phyloP scores from a whole-genome alignment of 2,329 filamentous ascomycete genomes.

The Didymella exigua region DNA sequence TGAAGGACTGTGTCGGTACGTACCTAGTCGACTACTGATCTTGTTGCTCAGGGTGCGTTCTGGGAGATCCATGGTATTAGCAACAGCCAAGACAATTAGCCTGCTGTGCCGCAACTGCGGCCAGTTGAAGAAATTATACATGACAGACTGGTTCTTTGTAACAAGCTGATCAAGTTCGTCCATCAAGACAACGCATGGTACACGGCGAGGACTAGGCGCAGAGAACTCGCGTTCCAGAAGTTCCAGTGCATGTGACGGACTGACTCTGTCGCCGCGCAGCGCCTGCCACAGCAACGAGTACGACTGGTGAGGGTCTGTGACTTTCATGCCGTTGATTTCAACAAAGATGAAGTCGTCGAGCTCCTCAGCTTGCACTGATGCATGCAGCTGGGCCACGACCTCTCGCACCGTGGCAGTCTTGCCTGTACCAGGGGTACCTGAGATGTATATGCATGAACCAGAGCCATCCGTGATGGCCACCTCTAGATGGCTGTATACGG shows the following conservation, averaged over 20 bases:
- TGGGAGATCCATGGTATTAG: conserved; percentile 98
- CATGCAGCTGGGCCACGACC: conserved; percentile 86
- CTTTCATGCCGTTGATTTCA: conserved; percentile 99
- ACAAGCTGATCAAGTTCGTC: conserved; percentile 97
- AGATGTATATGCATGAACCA: conserved; percentile 98
- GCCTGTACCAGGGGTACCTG: conserved; percentile 95
- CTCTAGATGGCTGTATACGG: conserved; percentile 92
- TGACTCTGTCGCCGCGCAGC: conserved; percentile 88
- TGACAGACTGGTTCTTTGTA: conserved; percentile 98
- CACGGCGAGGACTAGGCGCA: conserved; percentile 84
- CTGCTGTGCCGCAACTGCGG: conserved; percentile 88
- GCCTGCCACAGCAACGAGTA: conserved; percentile 97
- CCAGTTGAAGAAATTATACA: conserved; percentile 99
- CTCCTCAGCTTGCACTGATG: conserved; percentile 86
- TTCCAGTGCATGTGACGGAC: conserved; percentile 87
- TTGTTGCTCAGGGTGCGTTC: conserved; percentile 97
- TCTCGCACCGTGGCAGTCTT: conserved; percentile 98
- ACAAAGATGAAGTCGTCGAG: conserved; percentile 99
- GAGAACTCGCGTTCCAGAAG: conserved; percentile 91
- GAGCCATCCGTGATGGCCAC: conserved; percentile 91
- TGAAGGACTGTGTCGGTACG: conserved; percentile 22
- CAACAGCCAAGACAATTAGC: conserved; percentile 93
- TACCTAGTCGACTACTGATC: conserved; percentile 78
- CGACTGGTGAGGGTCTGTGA: conserved; percentile 95
- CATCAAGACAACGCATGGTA: conserved; percentile 97